These are phyloP conservation scores for Penicillium concentricum DNA, from an alignment of 2,329 filamentous ascomycete genomes.

Conservation along the genomic window DNA sequence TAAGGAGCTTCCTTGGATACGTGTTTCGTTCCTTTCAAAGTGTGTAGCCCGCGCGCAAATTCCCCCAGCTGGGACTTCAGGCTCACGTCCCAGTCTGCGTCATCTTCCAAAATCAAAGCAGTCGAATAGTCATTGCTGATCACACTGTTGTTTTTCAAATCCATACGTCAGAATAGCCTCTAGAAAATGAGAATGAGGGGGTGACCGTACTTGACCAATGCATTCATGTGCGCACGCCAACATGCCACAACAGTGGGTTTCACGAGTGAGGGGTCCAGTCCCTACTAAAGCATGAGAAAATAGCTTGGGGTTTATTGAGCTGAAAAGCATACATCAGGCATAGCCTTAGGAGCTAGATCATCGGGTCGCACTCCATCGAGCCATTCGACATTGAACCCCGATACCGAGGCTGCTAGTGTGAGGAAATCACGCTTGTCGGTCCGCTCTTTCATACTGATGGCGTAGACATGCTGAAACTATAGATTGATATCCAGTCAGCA, in stretches of 20 bases:
- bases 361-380: conserved; percentile 46
- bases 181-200: background rate
- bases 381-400: conserved; percentile 46
- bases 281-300: conserved; percentile 11
- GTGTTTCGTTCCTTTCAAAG: conserved; percentile 29
- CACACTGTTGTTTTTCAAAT: conserved; percentile 32
- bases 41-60: conserved; percentile 33
- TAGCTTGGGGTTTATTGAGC: background rate
- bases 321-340: conserved; percentile 34
- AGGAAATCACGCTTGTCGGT: conserved; percentile 53
- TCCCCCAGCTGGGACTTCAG: conserved; percentile 50
- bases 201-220: conserved; percentile 28
- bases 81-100: conserved; percentile 58
- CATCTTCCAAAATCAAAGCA: conserved; percentile 57
- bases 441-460: conserved; percentile 48
- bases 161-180: background rate
- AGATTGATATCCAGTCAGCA: background rate
- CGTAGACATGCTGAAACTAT: conserved; percentile 48
- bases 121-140: conserved; percentile 48
- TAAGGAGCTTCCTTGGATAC: conserved; percentile 43
- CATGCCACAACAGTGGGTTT: conserved; percentile 40
- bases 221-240: conserved; percentile 44
- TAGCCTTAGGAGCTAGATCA: conserved; percentile 43
- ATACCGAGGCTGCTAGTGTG: conserved; percentile 43
- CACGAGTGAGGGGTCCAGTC: conserved; percentile 10